phyloP scores from a whole-genome alignment of 2,329 filamentous ascomycete species.

The Verticillium tricorpus region DNA sequence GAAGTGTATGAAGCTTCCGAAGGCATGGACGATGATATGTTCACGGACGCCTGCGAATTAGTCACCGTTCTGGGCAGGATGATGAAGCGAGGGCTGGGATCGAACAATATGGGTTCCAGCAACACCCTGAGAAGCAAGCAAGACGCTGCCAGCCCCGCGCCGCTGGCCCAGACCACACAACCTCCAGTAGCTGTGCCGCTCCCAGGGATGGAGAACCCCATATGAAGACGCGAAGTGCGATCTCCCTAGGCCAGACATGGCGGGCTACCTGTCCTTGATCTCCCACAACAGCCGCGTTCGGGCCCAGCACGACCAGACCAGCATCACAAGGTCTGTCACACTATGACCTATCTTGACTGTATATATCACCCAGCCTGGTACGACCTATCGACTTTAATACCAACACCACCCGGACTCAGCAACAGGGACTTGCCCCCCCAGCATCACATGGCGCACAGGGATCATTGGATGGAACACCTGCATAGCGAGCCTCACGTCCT shows the following conservation, averaged over 20 bases:
- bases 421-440: not conserved
- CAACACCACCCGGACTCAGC: not conserved
- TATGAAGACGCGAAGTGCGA: conserved; percentile 19
- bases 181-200: conserved; percentile 17
- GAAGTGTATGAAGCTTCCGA: conserved; percentile 90
- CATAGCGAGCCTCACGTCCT: not conserved
- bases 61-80: conserved; percentile 83
- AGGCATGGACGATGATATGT: conserved; percentile 93
- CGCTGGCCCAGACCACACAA: conserved; percentile 6
- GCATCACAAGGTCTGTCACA: not conserved
- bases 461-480: not conserved
- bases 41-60: conserved; percentile 83
- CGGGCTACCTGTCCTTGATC: not conserved
- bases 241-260: not conserved
- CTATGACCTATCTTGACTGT: not conserved
- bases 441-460: not conserved
- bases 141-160: conserved; percentile 22
- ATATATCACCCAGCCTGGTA: not conserved
- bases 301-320: not conserved
- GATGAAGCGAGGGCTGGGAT: conserved; percentile 68
- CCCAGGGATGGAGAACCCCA: conserved; percentile 39
- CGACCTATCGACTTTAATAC: not conserved
- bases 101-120: conserved; percentile 14
- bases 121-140: conserved; percentile 27
- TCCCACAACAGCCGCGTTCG: not conserved